Base-by-base conservation (phyloP, 805 yeast genomes). In the Yamadazyma insecticola region DNA sequence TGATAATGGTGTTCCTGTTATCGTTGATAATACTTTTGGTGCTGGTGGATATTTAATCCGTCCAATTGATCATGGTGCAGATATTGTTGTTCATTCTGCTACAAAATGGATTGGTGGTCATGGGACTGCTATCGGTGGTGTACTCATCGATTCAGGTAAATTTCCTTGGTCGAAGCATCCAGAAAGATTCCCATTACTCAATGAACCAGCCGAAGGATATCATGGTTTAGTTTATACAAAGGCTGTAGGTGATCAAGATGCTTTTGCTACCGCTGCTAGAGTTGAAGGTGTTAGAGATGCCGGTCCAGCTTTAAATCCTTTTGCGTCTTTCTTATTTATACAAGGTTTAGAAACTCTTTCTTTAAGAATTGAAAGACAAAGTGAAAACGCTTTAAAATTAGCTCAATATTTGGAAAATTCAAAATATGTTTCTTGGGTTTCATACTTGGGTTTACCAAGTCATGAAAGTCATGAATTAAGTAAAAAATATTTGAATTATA, bases 31-130 rank as follows among this genome's bases (percentile, higher is more conserved):
- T 76, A 89, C 97, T 13, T 89, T 89, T 50, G 97, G 96, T 54
- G 96, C 96, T 26, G 97, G 95, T 60, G 97, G 97, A 29, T 88
- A 63, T 67, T 74, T 84, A 48, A 75, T 85, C 38, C 78, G 74
- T 44, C 97, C 97, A 40, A 62, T 89, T 45, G 83, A 83, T 40
- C 82, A 75, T 50, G 97, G 97, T 44, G 97, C 87, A 28, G 96
- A 89, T 56, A 81, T 89, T 44, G 82, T 90, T 20, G 83, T 83
- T 13, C 96, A 89, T 60, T 88, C 96, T 39, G 96, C 96, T 33
- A 89, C 97, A 37, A 89, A 89, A 61, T 90, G 96, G 96, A 89
- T 89, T 45, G 95, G 95, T 42, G 97, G 97, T 37, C 97, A 89
- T 55, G 97, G 97, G 54, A 87, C 84, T 35, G 86, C 96, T 26